Conservation (phyloP, 2,329 filamentous ascomycete genomes). For the Trichoderma citrinoviride region DNA sequence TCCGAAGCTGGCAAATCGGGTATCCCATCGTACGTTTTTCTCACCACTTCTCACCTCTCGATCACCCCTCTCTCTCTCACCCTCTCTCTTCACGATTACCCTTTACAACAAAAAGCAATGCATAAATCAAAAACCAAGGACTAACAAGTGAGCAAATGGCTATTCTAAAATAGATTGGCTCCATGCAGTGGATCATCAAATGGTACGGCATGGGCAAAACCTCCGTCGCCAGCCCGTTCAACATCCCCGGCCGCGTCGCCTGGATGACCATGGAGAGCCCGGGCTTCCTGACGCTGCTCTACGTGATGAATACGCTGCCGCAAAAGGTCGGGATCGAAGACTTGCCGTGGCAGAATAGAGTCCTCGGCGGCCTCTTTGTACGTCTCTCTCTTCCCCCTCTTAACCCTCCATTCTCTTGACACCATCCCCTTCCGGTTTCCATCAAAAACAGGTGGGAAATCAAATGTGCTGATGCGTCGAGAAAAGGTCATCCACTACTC, state of each 20-base stretch:
- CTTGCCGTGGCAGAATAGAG: conserved; percentile 75
- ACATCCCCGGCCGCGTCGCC: conserved; percentile 82
- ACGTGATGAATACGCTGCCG: conserved; percentile 71
- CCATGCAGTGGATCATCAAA: conserved; percentile 69
- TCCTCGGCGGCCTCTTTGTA: conserved; percentile 67
- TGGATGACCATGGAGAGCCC: conserved; percentile 89
- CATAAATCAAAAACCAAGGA: too few species aligned
- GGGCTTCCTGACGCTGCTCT: conserved; percentile 73
- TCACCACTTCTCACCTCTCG: too few species aligned
- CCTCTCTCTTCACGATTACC: neutral
- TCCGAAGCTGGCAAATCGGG: conserved; percentile 51
- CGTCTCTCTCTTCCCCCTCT: conserved; percentile 27
- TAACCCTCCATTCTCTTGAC: too few species aligned
- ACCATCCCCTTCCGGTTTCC: too few species aligned
- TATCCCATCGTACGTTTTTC: conserved; percentile 49
- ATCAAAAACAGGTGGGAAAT: too few species aligned
- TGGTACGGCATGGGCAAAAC: conserved; percentile 96
- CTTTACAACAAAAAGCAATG: neutral
- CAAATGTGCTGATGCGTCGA: too few species aligned
- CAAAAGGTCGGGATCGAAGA: conserved; percentile 52
- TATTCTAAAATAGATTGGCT: conserved; percentile 63
- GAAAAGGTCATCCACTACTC: conserved; percentile 74
- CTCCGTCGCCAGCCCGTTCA: conserved; percentile 68
- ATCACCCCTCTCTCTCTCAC: too few species aligned
- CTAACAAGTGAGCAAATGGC: too few species aligned